Conservation (phyloP, 2,329 filamentous ascomycete genomes). For the Fusarium luffae region DNA sequence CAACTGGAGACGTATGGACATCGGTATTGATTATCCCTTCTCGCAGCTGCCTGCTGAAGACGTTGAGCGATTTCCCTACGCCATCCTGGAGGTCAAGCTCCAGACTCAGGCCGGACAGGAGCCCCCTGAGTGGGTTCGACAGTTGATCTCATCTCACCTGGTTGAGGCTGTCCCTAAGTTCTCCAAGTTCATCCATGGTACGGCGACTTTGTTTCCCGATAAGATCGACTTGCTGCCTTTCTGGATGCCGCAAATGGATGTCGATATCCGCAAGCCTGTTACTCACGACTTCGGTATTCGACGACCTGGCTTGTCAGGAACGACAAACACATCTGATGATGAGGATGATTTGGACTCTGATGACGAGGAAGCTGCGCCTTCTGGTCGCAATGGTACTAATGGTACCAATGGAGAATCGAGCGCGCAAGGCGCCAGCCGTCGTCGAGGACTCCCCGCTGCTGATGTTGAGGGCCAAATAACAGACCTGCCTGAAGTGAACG, state of each 20-base stretch:
- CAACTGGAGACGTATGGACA: slow-evolving; percentile 97
- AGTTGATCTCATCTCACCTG: slow-evolving; percentile 90
- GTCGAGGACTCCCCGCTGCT: slow-evolving; percentile 55
- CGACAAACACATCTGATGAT: slow-evolving; percentile 80
- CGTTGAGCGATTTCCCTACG: slow-evolving; percentile 92
- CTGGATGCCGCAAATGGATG: slow-evolving; percentile 98
- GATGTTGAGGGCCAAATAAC: slow-evolving; percentile 89
- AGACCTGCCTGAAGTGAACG: slow-evolving; percentile 66
- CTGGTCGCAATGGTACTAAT: slow-evolving; percentile 36
- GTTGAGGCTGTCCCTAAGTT: slow-evolving; percentile 99
- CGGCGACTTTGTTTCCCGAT: slow-evolving; percentile 84
- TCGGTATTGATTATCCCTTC: slow-evolving; percentile 96
- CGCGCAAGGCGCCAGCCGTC: slow-evolving; percentile 49
- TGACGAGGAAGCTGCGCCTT: slow-evolving; percentile 62
- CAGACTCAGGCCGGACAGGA: slow-evolving; percentile 96
- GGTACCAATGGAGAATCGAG: slow-evolving; percentile 52
- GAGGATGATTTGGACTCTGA: slow-evolving; percentile 78
- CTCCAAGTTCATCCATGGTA: slow-evolving; percentile 98
- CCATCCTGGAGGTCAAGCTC: slow-evolving; percentile 95
- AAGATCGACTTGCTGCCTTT: slow-evolving; percentile 92
- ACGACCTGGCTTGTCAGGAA: slow-evolving; percentile 78
- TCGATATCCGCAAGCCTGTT: slow-evolving; percentile 93
- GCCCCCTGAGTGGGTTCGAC: slow-evolving; percentile 94
- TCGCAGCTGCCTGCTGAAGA: slow-evolving; percentile 86
- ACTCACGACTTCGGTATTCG: slow-evolving; percentile 92